Evolutionary conservation across 2,329 filamentous ascomycete species (phyloP), one percentile per base, ranked within the genome.

Genomic region (Chrysoporthe cubensis): DNA sequence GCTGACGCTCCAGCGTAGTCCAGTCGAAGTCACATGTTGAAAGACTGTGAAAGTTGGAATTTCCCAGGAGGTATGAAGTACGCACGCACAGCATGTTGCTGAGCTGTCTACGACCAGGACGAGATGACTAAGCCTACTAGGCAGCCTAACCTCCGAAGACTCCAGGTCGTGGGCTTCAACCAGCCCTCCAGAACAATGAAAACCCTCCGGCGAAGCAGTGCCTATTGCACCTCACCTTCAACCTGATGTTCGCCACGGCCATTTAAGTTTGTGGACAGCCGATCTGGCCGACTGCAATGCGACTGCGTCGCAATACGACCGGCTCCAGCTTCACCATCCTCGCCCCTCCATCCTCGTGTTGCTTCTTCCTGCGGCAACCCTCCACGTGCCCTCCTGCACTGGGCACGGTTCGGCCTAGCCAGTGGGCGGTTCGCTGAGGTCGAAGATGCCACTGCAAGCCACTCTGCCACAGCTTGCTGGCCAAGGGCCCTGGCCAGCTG

Each of bases 271-370:
- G 9, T 9, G 60, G 26, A 40, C 64, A 40, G 67, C 57, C 54
- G 52, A 61, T 63, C 43, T 69, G 65, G 32, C 40, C 32, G 50
- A 43, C 56, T 64, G 60, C 60, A 57, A 46, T 62, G 64, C 42
- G 54, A 26, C 52, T 69, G 64, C 60, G 64, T 58, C 63, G 67
- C 58, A 60, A 67, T 62, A 65, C 66, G 13, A 61, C 62, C 18
- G 21, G n/a, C 44, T 13, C 16, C 37, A 37, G 16, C 57, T 6
- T 42, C 42, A 40, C 37, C 37, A 40, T 40, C 37, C 37, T 40
- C 37, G 37, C 37, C 37, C 37, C 37, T 40, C 37, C 9, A 26
- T 21, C 40, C 37, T 54, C 57, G 56, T 46, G 16, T 43, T 6
- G 21, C 44, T 43, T 42, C 46, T 37, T 26, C 52, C 37, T 40